Conservation (phyloP, 148 eudicot genomes). For the Rhododendron kiyosumense region DNA sequence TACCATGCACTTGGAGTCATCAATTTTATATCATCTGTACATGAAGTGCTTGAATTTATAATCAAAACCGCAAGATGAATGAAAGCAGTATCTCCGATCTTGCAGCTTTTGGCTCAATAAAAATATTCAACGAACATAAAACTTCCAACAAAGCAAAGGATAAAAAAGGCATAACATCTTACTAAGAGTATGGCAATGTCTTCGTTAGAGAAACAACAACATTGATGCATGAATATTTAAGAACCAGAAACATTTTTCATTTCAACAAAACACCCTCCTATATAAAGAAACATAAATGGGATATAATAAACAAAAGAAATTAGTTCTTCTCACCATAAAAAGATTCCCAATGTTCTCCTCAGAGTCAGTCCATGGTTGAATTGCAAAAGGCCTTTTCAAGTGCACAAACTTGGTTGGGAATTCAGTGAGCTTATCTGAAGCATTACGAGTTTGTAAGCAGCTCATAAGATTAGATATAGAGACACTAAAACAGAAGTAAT, state of each 20-base stretch:
- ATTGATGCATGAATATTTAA: background rate
- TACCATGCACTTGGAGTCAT: background rate
- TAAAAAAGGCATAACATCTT: background rate
- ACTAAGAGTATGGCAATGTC: background rate
- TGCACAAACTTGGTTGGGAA: slow-evolving; percentile 77
- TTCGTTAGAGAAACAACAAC: background rate
- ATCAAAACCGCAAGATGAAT: background rate
- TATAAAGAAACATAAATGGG: background rate
- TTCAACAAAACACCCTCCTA: background rate
- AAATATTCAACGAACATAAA: background rate
- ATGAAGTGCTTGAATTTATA: background rate
- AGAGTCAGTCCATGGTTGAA: slow-evolving; percentile 73
- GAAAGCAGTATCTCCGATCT: background rate
- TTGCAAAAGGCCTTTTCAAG: slow-evolving; percentile 63
- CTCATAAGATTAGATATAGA: background rate
- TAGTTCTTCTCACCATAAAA: slow-evolving; percentile 63
- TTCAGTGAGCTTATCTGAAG: slow-evolving; percentile 54
- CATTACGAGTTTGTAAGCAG: slow-evolving; percentile 1
- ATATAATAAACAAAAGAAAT: background rate
- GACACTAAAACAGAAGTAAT: background rate
- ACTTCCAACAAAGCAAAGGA: background rate
- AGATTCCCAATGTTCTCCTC: slow-evolving; percentile 84
- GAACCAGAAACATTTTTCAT: background rate
- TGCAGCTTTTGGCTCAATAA: background rate
- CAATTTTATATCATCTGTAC: background rate